Evolutionary conservation across 345 rosid species (phyloP).

Genomic region (Linum trigynum): DNA sequence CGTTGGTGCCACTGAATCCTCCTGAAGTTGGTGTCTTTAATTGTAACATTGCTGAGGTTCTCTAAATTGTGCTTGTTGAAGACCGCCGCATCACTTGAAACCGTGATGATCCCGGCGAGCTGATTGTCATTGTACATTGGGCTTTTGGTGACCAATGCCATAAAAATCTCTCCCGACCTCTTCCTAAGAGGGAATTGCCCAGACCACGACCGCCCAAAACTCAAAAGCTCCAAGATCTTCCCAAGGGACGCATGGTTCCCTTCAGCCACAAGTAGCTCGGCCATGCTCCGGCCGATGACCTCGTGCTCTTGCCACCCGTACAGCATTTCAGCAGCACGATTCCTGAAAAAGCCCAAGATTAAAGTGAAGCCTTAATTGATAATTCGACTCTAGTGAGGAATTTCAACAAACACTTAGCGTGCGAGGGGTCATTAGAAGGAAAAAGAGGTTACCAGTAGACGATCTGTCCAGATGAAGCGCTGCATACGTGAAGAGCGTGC

Average conservation of each 20-base stretch:
- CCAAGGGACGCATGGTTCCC: constrained; percentile 34
- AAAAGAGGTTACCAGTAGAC: neutral
- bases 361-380: neutral
- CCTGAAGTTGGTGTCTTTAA: constrained; percentile 30
- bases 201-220: constrained; percentile 59
- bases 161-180: constrained; percentile 56
- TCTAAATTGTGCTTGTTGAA: constrained; percentile 33
- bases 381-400: neutral
- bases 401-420: neutral
- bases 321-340: constrained; percentile 64
- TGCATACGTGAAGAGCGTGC: constrained; percentile 58
- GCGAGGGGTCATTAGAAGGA: neutral
- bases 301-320: constrained; percentile 75
- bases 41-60: constrained; percentile 23
- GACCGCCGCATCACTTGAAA: constrained; percentile 61
- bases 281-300: constrained; percentile 43
- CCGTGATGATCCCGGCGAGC: constrained; percentile 59
- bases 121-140: constrained; percentile 53
- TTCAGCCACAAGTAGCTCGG: constrained; percentile 49
- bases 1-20: constrained; percentile 50
- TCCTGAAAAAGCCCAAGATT: constrained; percentile 37
- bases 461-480: constrained; percentile 25
- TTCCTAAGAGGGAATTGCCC: constrained; percentile 79
- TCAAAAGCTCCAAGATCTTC: constrained; percentile 36
- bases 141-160: constrained; percentile 62